Conservation (phyloP, 1,284 basidiomycete species). For the Tetrapyrgos nigripes region DNA sequence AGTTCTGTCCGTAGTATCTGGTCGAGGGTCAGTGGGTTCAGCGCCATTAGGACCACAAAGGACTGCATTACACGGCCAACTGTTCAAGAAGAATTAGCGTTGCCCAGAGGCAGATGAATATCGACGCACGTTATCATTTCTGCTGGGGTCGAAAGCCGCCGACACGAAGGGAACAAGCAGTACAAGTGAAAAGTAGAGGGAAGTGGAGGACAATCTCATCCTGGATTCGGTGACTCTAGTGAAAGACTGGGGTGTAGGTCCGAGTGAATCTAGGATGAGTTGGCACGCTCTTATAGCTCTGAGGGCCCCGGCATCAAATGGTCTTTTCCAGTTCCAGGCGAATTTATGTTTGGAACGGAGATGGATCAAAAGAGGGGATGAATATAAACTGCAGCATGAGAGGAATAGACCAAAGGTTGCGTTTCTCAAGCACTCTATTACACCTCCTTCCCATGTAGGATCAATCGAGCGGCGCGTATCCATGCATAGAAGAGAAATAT, state of each 20-base stretch:
- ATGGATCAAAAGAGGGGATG: not conserved
- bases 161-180: not conserved
- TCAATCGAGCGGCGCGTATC: not conserved
- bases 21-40: not conserved
- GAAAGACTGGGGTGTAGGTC: not conserved
- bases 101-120: not conserved
- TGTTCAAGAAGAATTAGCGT: constrained; percentile 14
- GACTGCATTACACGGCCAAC: constrained; percentile 38
- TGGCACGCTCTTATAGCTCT: not conserved
- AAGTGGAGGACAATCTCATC: not conserved
- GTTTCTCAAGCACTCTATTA: not conserved
- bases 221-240: not conserved
- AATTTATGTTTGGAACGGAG: no score
- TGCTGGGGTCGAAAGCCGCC: constrained; percentile 28
- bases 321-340: no score
- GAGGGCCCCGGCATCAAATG: no score
- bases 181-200: not conserved
- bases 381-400: not conserved
- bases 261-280: not conserved
- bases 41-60: not conserved
- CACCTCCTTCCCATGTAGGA: not conserved
- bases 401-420: not conserved
- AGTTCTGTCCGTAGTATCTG: constrained; percentile 54
- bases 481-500: not conserved
- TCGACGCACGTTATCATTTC: constrained; percentile 40